phyloP scores from a whole-genome alignment of 1,139 yeast species.

The Sugiyamaella pinicola region DNA sequence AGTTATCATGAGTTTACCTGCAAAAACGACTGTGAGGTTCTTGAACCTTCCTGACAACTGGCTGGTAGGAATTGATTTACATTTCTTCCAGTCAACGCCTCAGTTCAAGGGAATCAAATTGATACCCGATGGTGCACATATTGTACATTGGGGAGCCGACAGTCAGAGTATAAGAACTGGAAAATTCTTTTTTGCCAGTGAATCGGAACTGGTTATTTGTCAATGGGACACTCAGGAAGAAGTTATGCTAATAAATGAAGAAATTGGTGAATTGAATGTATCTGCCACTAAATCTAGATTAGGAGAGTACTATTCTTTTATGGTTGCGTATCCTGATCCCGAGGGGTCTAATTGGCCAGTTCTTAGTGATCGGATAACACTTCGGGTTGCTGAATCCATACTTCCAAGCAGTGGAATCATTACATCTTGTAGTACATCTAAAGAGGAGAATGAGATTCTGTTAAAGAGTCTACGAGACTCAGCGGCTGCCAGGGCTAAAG shows the following conservation, averaged over 20 bases:
- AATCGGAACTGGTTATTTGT: constrained; percentile 31
- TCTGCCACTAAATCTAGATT: constrained; percentile 36
- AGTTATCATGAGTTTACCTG: constrained; percentile 35
- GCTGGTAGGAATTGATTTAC: constrained; percentile 46
- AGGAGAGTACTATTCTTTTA: constrained; percentile 39
- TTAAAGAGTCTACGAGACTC: constrained; percentile 38
- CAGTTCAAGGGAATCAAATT: constrained; percentile 44
- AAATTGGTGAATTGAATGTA: constrained; percentile 40
- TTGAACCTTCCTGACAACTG: constrained; percentile 39
- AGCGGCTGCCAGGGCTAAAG: constrained; percentile 24
- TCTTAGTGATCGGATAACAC: constrained; percentile 32
- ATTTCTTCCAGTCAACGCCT: constrained; percentile 44
- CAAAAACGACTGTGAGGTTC: constrained; percentile 39
- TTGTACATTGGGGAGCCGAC: constrained; percentile 45
- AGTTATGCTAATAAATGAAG: constrained; percentile 35
- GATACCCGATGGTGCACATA: constrained; percentile 45
- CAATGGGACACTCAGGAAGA: constrained; percentile 40
- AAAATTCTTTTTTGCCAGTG: constrained; percentile 36
- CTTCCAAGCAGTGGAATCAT: constrained; percentile 34
- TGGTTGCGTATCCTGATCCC: constrained; percentile 39
- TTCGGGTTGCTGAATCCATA: constrained; percentile 27
- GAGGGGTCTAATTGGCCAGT: constrained; percentile 34
- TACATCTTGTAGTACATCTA: constrained; percentile 46
- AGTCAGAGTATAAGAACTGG: constrained; percentile 38
- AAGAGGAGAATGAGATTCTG: constrained; percentile 45